phyloP scores from a whole-genome alignment of 1,284 basidiomycete genomes.

The Cutaneotrichosporon cyanovorans region DNA sequence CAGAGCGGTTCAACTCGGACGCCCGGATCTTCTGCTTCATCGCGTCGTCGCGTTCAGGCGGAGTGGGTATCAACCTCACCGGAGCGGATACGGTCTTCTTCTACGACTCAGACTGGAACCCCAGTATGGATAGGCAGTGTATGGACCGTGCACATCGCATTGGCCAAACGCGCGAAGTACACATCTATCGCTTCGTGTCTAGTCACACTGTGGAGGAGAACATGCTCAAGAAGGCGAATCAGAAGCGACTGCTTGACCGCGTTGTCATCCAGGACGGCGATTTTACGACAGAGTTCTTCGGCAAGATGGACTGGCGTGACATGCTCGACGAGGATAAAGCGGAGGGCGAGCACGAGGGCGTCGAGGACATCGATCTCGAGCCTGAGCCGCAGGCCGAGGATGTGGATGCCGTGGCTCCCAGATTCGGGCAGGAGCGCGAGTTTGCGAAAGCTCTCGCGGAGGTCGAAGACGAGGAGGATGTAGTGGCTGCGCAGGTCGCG shows the following conservation, averaged over 20 bases:
- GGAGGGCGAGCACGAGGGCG: constrained; percentile 28
- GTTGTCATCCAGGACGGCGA: constrained; percentile 90
- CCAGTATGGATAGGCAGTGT: constrained; percentile 94
- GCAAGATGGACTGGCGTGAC: constrained; percentile 69
- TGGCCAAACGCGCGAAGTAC: constrained; percentile 92
- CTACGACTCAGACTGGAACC: constrained; percentile 97
- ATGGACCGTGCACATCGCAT: constrained; percentile 76
- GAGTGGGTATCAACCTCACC: constrained; percentile 91
- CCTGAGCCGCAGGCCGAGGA: constrained; percentile 26
- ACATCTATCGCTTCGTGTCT: constrained; percentile 93
- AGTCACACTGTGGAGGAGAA: constrained; percentile 82
- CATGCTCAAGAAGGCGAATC: constrained; percentile 90
- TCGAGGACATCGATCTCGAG: constrained; percentile 30
- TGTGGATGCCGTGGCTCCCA: constrained; percentile 25
- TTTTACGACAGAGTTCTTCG: constrained; percentile 58
- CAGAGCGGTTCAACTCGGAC: constrained; percentile 94
- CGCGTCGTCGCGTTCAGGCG: constrained; percentile 84
- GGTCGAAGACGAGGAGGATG: constrained; percentile 83
- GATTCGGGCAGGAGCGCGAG: constrained; percentile 42
- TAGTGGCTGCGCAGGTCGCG: constrained; percentile 68
- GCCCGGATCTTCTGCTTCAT: constrained; percentile 87
- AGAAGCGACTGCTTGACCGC: constrained; percentile 84
- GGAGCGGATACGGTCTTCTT: constrained; percentile 90
- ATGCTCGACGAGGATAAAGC: constrained; percentile 54
- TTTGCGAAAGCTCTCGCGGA: constrained; percentile 66